These are phyloP conservation scores for Ascochyta rabiei DNA, from an alignment of 2,329 filamentous ascomycete genomes.

Conservation along the genomic window DNA sequence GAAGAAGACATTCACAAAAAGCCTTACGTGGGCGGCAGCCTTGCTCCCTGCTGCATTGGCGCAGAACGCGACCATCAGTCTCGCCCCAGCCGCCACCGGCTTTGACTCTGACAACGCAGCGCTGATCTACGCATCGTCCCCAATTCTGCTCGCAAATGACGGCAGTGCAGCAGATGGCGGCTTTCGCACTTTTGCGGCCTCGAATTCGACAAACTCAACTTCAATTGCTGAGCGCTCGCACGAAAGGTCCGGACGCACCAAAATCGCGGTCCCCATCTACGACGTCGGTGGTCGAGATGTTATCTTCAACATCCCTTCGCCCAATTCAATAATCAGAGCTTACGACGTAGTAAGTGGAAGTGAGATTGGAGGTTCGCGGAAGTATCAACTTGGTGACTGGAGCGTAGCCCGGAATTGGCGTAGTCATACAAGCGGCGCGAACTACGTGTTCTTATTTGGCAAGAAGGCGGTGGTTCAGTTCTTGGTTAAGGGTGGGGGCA, in stretches of 20 bases:
- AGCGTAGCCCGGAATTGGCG: constrained; percentile 38
- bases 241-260: constrained; percentile 35
- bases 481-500: constrained; percentile 18
- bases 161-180: constrained; percentile 39
- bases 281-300: constrained; percentile 31
- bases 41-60: constrained; percentile 12
- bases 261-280: constrained; percentile 33
- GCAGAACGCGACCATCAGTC: constrained; percentile 26
- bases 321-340: constrained; percentile 34
- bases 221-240: constrained; percentile 23
- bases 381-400: constrained; percentile 39
- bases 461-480: constrained; percentile 40
- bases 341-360: constrained; percentile 29
- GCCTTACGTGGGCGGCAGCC: constrained; percentile 14
- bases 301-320: constrained; percentile 37
- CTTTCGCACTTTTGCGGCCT: constrained; percentile 26
- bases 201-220: constrained; percentile 15
- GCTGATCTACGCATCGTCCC: constrained; percentile 30
- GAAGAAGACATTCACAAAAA: constrained; percentile 4
- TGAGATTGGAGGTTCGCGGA: constrained; percentile 27
- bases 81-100: constrained; percentile 28
- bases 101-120: constrained; percentile 39
- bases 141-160: constrained; percentile 35
- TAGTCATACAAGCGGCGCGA: constrained; percentile 31
- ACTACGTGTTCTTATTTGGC: constrained; percentile 39